Base-by-base conservation (phyloP, 139 green algal species). In the Picochlorum sp. region DNA sequence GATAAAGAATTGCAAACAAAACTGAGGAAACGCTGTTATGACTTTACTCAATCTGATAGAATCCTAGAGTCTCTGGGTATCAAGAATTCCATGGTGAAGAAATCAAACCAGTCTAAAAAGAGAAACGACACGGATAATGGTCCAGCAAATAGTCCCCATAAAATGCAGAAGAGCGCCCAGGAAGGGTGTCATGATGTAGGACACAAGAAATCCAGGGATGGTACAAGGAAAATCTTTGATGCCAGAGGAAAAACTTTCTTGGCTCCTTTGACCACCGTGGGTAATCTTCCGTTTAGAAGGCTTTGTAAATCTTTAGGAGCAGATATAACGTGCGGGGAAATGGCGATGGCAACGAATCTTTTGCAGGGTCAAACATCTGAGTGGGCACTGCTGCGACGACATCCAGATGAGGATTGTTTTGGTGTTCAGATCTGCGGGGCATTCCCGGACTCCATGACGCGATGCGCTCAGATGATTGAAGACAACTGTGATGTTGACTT, bases 311-410 rank as follows among this genome's bases (percentile, higher is more conserved):
- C 16, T 3, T 66, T 97, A 11, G 94, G 94, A 4, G 86, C 79
- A 4, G 94, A 98, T 63, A 78, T 99, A 21, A 98, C 92, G 4
- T 88, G 79, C 63, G 82, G 86, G 0, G 93, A 99, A 79, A 98
- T 99, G 93, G 92, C 93, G 0, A 68, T 99, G 72, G 84, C 80
- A 11, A 95, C 91, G 23, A 97, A 96, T 75, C 74, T 98, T 45
- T 78, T 97, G 41, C 77, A 90, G 78, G 90, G 90, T 1, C 84
- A 97, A 65, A 54, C 71, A 18, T 86, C 75, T 13, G 94, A 99
- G 80, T 98, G 94, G 94, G 94, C 94, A 28, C 84, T 99, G 68
- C 62, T 98, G 18, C 89, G 92, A 79, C 74, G 91, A 6, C 92
- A 99, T 72, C 80, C 84, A 32, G 75, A 58, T 23, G 94, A 99